Evolutionary conservation across 1,284 basidiomycete genomes (phyloP).

Genomic region (Psilocybe mexicana): DNA sequence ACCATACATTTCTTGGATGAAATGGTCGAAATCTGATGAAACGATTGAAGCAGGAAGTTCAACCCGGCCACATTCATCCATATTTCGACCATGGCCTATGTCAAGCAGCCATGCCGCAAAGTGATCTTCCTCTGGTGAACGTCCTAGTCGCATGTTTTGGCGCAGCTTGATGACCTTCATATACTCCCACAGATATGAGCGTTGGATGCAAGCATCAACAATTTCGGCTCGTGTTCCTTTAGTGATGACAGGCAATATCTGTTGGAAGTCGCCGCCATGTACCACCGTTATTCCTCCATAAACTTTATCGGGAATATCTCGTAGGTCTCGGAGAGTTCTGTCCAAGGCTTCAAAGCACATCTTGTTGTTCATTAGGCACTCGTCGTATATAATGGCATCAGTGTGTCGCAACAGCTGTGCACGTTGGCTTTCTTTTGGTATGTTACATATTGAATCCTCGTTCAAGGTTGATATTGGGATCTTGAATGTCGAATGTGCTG

Average conservation of each 20-base stretch:
- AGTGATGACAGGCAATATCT: slow-evolving; percentile 26
- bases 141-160: slow-evolving; percentile 39
- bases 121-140: slow-evolving; percentile 21
- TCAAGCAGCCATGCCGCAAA: slow-evolving; percentile 42
- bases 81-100: slow-evolving; percentile 36
- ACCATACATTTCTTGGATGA: slow-evolving; percentile 36
- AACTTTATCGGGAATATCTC: slow-evolving; percentile 14
- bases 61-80: slow-evolving; percentile 17
- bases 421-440: slow-evolving; percentile 21
- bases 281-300: slow-evolving; percentile 36
- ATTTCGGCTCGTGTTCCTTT: slow-evolving; percentile 30
- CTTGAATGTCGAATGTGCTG: slow-evolving; percentile 44
- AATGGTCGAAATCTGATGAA: slow-evolving; percentile 10
- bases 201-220: slow-evolving; percentile 27
- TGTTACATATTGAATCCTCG: slow-evolving; percentile 17
- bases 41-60: slow-evolving; percentile 26
- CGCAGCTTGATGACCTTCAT: slow-evolving; percentile 26
- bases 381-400: background rate
- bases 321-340: slow-evolving; percentile 22
- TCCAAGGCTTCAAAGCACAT: background rate
- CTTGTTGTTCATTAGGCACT: background rate
- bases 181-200: background rate
- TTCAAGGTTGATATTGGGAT: slow-evolving; percentile 23
- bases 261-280: slow-evolving; percentile 33
- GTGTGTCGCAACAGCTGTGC: background rate